These are phyloP conservation scores for Microbotryum scabiosae DNA, from an alignment of 1,284 basidiomycete genomes.

Conservation along the genomic window DNA sequence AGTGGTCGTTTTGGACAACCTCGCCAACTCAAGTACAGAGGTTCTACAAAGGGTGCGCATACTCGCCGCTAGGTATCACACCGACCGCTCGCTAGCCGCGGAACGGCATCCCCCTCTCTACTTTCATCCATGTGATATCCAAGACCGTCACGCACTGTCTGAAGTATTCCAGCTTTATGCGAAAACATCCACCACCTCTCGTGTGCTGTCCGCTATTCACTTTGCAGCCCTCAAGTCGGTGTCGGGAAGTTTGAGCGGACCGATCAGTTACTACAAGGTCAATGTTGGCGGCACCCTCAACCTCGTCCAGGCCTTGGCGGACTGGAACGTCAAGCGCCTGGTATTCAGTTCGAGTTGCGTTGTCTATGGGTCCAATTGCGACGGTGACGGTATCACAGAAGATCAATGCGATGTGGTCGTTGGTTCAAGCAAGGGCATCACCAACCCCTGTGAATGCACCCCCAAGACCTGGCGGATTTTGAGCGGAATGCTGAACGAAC, in stretches of 20 bases:
- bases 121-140: constrained; percentile 10
- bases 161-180: constrained; percentile 8
- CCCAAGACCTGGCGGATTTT: background rate
- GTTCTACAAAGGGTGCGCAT: constrained; percentile 11
- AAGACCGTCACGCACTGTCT: background rate
- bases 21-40: constrained; percentile 11
- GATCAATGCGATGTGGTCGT: constrained; percentile 6
- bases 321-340: constrained; percentile 8
- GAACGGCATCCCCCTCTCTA: constrained; percentile 11
- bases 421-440: constrained; percentile 13
- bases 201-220: constrained; percentile 12
- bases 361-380: constrained; percentile 7
- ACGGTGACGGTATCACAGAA: constrained; percentile 12
- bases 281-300: constrained; percentile 14
- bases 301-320: constrained; percentile 1
- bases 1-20: constrained; percentile 10
- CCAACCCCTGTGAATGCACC: constrained; percentile 8
- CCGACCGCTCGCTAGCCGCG: background rate
- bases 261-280: constrained; percentile 8
- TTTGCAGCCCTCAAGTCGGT: constrained; percentile 16
- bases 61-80: constrained; percentile 8
- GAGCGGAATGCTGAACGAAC: background rate
- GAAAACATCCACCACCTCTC: background rate
- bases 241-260: background rate
- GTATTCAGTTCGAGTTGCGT: constrained; percentile 15